Percentiles rank a stretch among this genome's conserved stretches.
Evolutionary conservation across 257 asterid species (phyloP).

Genomic region (Buddleja alternifolia): DNA sequence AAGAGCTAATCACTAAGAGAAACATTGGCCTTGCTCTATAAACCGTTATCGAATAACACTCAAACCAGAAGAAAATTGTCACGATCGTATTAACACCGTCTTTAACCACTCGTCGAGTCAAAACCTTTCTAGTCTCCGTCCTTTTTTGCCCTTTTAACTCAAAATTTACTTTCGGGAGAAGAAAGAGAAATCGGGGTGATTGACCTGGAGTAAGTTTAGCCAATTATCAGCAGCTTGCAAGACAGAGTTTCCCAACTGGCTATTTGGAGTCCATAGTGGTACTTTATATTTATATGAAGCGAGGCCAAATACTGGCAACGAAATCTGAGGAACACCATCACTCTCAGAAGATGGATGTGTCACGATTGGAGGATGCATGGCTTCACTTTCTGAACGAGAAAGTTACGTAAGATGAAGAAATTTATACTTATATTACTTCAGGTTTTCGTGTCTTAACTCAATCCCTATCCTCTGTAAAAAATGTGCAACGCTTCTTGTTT

Average conservation of each 20-base stretch:
- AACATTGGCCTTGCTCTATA: conserved; percentile 8
- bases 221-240: conserved; percentile 74
- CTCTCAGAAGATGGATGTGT: conserved; percentile 52
- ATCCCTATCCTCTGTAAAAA: too few relatives aligned
- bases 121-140: too few relatives aligned
- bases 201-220: conserved; percentile 58
- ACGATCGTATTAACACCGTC: background rate
- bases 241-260: conserved; percentile 56
- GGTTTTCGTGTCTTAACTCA: too few relatives aligned
- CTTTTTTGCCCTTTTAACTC: background rate
- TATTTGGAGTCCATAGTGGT: conserved; percentile 75
- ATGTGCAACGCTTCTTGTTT: too few relatives aligned
- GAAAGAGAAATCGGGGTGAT: conserved; percentile 92
- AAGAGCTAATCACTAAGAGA: background rate
- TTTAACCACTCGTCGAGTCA: conserved; percentile 3
- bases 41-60: background rate
- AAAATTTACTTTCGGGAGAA: conserved; percentile 61
- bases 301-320: conserved; percentile 80
- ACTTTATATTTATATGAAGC: conserved; percentile 78
- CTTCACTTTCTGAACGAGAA: conserved; percentile 53
- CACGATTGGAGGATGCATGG: conserved; percentile 44
- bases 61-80: conserved; percentile 6
- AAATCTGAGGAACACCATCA: conserved; percentile 57
- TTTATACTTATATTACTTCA: too few relatives aligned
- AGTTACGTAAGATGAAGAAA: background rate